A percentile compares a stretch with the other conserved stretches of the same genome.
phyloP scores from a whole-genome alignment of 129 eudicot genomes.

The Solidago caesia region DNA sequence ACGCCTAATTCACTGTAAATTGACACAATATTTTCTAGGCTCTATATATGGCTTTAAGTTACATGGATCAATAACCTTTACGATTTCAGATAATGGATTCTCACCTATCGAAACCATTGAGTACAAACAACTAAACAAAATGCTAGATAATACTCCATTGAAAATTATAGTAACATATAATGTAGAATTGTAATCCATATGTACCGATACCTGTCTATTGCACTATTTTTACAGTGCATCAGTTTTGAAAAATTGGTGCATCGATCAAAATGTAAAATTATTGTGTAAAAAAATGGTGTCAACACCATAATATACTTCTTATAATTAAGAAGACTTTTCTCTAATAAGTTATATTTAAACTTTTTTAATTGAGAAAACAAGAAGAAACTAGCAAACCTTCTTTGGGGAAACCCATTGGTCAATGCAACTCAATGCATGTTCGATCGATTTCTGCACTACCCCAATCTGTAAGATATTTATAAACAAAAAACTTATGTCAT shows the following conservation, averaged over 20 bases:
- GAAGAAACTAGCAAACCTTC: conserved; percentile 47
- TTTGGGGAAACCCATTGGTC: conserved; percentile 78
- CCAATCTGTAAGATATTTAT: conserved; percentile 53
- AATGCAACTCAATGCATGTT: conserved; percentile 50
- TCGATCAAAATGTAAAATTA: too few relatives aligned
- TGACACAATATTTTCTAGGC: too few relatives aligned
- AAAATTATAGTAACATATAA: background rate
- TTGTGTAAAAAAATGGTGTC: too few relatives aligned
- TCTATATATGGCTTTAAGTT: too few relatives aligned
- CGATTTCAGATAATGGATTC: background rate
- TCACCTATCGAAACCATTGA: background rate
- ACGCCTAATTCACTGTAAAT: too few relatives aligned
- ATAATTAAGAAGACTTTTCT: too few relatives aligned
- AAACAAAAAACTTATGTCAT: background rate
- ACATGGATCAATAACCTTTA: too few relatives aligned
- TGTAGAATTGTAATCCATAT: too few relatives aligned
- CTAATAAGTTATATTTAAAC: background rate
- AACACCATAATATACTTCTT: too few relatives aligned
- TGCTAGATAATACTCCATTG: background rate
- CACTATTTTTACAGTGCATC: too few relatives aligned
- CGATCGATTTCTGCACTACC: conserved; percentile 61
- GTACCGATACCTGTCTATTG: too few relatives aligned
- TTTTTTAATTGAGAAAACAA: background rate
- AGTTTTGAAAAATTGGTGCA: too few relatives aligned
- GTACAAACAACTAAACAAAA: background rate